Percentiles rank a stretch among this genome's conserved stretches.
Conservation (phyloP, 2,329 filamentous ascomycete genomes). For the Purpureocillium lavendulum region DNA sequence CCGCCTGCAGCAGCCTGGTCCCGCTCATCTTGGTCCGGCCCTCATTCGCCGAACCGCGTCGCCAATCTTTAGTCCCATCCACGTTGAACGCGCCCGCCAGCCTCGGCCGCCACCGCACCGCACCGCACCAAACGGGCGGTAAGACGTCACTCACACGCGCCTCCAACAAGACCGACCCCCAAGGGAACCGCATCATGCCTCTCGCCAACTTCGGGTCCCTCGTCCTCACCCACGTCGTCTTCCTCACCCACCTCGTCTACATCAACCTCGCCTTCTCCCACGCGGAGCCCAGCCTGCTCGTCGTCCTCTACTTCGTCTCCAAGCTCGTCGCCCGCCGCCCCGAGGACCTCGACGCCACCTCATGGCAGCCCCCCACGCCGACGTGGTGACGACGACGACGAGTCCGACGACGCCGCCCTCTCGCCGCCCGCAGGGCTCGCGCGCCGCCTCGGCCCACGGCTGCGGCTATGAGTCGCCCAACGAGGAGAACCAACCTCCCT, state of each 20-base stretch:
- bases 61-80: too few relatives aligned
- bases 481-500: conserved; percentile 21
- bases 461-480: conserved; percentile 29
- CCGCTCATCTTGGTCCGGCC: too few relatives aligned
- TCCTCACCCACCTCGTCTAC: conserved; percentile 44
- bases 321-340: conserved; percentile 38
- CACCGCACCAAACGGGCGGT: too few relatives aligned
- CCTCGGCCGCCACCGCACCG: too few relatives aligned
- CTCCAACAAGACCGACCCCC: too few relatives aligned
- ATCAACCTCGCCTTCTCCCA: conserved; percentile 41
- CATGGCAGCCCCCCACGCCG: conserved; percentile 24
- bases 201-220: conserved; percentile 43
- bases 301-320: conserved; percentile 38
- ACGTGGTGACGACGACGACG: conserved; percentile 17
- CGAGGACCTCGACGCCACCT: conserved; percentile 34
- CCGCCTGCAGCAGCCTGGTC: too few relatives aligned
- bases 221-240: conserved; percentile 42
- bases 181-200: conserved; percentile 33
- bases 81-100: too few relatives aligned
- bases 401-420: too few relatives aligned
- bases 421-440: conserved; percentile 5
- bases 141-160: too few relatives aligned
- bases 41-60: too few relatives aligned
- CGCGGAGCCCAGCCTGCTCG: conserved; percentile 36
- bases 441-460: not conserved